A percentile compares a stretch with the other conserved stretches of the same genome.
phyloP scores from a whole-genome alignment of 108 stramenopile genomes.

The Pseudonitzschia delicatissima region DNA sequence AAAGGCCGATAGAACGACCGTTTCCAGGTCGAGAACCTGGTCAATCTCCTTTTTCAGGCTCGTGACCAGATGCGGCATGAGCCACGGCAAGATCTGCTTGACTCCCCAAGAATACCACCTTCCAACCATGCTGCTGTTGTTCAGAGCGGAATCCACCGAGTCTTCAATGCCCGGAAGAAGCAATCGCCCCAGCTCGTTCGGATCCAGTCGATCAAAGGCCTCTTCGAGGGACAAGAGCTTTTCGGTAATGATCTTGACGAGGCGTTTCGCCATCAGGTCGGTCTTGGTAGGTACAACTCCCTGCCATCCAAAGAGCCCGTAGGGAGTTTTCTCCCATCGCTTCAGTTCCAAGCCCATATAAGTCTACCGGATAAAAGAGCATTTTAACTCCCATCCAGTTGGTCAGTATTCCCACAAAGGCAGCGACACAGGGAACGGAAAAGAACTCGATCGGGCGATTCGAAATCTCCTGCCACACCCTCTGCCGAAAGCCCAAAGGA shows the following conservation, averaged over 20 bases:
- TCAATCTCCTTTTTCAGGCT: constrained; percentile 63
- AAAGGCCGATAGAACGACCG: constrained; percentile 68
- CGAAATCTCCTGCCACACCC: constrained; percentile 14
- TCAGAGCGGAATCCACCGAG: constrained; percentile 41
- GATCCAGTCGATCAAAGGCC: constrained; percentile 63
- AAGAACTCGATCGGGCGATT: constrained; percentile 44
- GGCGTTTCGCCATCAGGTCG: constrained; percentile 68
- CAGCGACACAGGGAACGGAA: constrained; percentile 70
- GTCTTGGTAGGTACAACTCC: constrained; percentile 81
- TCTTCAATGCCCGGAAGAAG: constrained; percentile 50
- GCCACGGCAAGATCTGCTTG: constrained; percentile 49
- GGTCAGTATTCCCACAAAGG: constrained; percentile 63
- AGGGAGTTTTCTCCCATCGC: constrained; percentile 49
- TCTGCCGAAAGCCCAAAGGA: background rate
- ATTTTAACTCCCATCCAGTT: constrained; percentile 48
- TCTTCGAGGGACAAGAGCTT: constrained; percentile 57
- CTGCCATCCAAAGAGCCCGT: constrained; percentile 79
- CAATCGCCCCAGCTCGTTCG: constrained; percentile 39
- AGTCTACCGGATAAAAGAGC: constrained; percentile 79
- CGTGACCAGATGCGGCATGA: constrained; percentile 44
- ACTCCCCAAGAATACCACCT: constrained; percentile 25
- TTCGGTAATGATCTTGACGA: constrained; percentile 67
- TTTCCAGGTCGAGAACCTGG: constrained; percentile 56
- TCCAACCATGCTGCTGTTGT: constrained; percentile 3
- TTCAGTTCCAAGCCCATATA: constrained; percentile 51